phyloP scores from a whole-genome alignment of 2,329 filamentous ascomycete genomes.

The Rhynchosporium secalis region DNA sequence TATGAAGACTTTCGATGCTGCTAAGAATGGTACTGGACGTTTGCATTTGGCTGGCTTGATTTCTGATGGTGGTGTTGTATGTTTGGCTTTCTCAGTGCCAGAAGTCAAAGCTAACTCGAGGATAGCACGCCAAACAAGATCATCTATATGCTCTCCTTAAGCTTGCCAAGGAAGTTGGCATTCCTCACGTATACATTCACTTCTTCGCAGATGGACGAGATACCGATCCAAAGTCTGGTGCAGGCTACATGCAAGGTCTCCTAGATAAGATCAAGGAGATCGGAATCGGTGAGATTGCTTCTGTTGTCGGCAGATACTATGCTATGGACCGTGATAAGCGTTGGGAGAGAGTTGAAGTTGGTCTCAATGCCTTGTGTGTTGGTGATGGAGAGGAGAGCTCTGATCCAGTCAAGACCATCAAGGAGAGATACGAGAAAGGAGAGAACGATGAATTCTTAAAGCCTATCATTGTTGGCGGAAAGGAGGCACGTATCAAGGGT shows the following conservation, averaged over 20 bases:
- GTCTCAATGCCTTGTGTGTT: slow-evolving; percentile 76
- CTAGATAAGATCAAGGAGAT: slow-evolving; percentile 80
- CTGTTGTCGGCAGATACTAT: slow-evolving; percentile 93
- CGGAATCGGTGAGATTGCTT: slow-evolving; percentile 83
- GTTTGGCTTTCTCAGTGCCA: slow-evolving; percentile 36
- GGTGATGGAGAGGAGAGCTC: slow-evolving; percentile 85
- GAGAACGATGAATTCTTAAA: slow-evolving; percentile 98
- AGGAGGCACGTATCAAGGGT: slow-evolving; percentile 84
- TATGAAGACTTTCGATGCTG: slow-evolving; percentile 67
- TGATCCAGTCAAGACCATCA: slow-evolving; percentile 84
- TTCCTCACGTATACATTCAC: slow-evolving; percentile 95
- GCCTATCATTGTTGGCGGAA: slow-evolving; percentile 90
- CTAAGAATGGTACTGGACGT: slow-evolving; percentile 85
- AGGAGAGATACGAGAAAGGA: slow-evolving; percentile 80
- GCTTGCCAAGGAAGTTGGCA: slow-evolving; percentile 82
- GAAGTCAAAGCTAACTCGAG: slow-evolving; percentile 23
- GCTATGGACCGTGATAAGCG: slow-evolving; percentile 99
- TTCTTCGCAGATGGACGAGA: slow-evolving; percentile 99
- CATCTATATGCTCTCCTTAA: slow-evolving; percentile 86
- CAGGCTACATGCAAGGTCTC: slow-evolving; percentile 83
- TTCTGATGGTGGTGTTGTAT: slow-evolving; percentile 87
- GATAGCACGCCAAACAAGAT: slow-evolving; percentile 85
- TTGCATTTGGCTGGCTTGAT: slow-evolving; percentile 91
- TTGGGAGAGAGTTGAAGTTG: slow-evolving; percentile 92
- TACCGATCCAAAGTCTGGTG: slow-evolving; percentile 93